These are phyloP conservation scores for Neofusicoccum cordaticola DNA, from an alignment of 2,329 filamentous ascomycete genomes.

Conservation along the genomic window DNA sequence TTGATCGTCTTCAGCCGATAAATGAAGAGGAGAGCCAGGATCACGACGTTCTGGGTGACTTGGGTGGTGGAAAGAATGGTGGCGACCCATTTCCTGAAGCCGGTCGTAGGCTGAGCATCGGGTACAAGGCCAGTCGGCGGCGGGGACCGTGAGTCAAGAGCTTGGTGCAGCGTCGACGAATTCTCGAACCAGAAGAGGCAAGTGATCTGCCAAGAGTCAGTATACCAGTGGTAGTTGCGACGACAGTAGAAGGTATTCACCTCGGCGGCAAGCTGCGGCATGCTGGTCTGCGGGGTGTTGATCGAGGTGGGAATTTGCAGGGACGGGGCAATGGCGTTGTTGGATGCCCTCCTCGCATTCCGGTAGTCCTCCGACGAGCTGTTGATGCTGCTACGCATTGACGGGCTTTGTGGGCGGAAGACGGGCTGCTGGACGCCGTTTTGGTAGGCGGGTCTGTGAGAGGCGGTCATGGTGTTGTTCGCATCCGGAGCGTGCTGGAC, in stretches of 20 bases:
- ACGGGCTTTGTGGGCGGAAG: background rate
- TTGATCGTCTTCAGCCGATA: slow-evolving; percentile 90
- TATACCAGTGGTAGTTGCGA: background rate
- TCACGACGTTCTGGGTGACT: slow-evolving; percentile 91
- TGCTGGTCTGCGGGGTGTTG: slow-evolving; percentile 37
- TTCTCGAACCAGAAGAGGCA: slow-evolving; percentile 98
- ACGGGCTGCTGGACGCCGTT: background rate
- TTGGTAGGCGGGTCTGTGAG: slow-evolving; percentile 5
- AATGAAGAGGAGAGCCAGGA: slow-evolving; percentile 87
- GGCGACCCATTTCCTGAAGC: slow-evolving; percentile 91
- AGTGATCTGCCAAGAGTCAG: slow-evolving; percentile 63
- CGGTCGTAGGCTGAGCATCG: slow-evolving; percentile 72
- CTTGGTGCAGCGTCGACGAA: slow-evolving; percentile 71
- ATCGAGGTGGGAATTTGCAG: slow-evolving; percentile 36
- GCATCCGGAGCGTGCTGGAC: slow-evolving; percentile 21
- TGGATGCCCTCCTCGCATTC: slow-evolving; percentile 10
- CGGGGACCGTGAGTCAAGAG: slow-evolving; percentile 59
- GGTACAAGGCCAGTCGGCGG: slow-evolving; percentile 56
- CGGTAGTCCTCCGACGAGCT: slow-evolving; percentile 2
- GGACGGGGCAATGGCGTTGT: slow-evolving; percentile 19
- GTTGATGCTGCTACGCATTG: background rate
- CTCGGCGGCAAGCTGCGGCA: slow-evolving; percentile 41
- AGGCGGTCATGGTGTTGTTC: slow-evolving; percentile 9
- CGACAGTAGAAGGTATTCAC: slow-evolving; percentile 20
- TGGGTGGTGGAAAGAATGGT: slow-evolving; percentile 90